These are phyloP conservation scores for Brassica nigra DNA, from an alignment of 345 rosid species.

Conservation along the genomic window DNA sequence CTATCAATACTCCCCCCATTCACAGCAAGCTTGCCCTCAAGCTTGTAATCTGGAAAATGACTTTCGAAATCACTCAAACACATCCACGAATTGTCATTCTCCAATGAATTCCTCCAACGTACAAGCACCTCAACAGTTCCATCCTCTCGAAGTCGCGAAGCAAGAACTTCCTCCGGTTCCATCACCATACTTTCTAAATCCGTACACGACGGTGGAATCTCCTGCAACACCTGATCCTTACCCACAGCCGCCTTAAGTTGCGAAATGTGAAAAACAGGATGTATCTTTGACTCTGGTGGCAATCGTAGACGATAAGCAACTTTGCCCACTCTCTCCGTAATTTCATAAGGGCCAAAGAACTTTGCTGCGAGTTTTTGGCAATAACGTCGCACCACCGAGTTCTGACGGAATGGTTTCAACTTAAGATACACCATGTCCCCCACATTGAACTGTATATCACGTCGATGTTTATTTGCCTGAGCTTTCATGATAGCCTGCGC, in stretches of 20 bases:
- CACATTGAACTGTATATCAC: neutral
- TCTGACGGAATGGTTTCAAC: neutral
- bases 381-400: neutral
- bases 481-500: neutral
- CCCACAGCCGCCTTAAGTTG: neutral
- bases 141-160: neutral
- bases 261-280: neutral
- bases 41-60: neutral
- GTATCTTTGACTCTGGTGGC: neutral
- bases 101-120: neutral
- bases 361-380: neutral
- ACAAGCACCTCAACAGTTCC: neutral
- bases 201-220: neutral
- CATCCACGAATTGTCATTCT: neutral
- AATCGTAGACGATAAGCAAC: neutral
- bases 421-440: neutral
- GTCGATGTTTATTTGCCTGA: neutral
- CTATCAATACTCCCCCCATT: neutral
- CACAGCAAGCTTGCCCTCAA: neutral
- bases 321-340: neutral
- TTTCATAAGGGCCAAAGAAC: neutral
- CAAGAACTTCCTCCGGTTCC: neutral
- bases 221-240: neutral
- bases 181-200: neutral
- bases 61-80: neutral